phyloP scores from a whole-genome alignment of 768 basidiomycete species.

The Pulveroboletus sp. region DNA sequence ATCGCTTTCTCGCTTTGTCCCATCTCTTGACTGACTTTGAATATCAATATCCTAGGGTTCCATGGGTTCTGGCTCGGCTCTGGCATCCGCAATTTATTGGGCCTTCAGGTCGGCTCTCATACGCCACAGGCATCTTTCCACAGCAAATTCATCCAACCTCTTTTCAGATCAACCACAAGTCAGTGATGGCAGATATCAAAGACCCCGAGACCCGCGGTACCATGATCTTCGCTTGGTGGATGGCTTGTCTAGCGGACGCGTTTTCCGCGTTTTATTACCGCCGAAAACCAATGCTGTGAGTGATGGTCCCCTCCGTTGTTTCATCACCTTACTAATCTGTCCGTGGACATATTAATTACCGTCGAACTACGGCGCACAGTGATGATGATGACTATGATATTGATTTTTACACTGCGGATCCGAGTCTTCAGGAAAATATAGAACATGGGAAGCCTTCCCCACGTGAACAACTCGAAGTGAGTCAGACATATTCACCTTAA shows the following conservation, averaged over 20 bases:
- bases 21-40: constrained; percentile 16
- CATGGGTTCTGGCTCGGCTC: constrained; percentile 81
- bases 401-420: constrained; percentile 78
- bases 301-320: constrained; percentile 5
- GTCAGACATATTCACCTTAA: constrained; percentile 12
- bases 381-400: constrained; percentile 90
- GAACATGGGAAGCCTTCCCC: constrained; percentile 56
- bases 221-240: constrained; percentile 94
- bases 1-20: constrained; percentile 13
- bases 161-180: constrained; percentile 75
- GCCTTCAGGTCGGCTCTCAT: constrained; percentile 53
- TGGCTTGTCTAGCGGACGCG: constrained; percentile 81
- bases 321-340: constrained; percentile 7
- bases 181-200: constrained; percentile 65
- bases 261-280: constrained; percentile 82
- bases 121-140: constrained; percentile 5
- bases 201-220: constrained; percentile 74
- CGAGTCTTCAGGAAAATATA: constrained; percentile 44
- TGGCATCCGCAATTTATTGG: constrained; percentile 73
- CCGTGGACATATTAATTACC: constrained; percentile 21
- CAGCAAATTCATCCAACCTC: constrained; percentile 5
- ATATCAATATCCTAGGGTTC: constrained; percentile 48
- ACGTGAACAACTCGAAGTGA: constrained; percentile 75
- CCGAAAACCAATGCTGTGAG: constrained; percentile 71
- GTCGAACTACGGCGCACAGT: constrained; percentile 26